phyloP scores from a whole-genome alignment of 371 early-diverging fungal genomes.

The Mortierella sp. region DNA sequence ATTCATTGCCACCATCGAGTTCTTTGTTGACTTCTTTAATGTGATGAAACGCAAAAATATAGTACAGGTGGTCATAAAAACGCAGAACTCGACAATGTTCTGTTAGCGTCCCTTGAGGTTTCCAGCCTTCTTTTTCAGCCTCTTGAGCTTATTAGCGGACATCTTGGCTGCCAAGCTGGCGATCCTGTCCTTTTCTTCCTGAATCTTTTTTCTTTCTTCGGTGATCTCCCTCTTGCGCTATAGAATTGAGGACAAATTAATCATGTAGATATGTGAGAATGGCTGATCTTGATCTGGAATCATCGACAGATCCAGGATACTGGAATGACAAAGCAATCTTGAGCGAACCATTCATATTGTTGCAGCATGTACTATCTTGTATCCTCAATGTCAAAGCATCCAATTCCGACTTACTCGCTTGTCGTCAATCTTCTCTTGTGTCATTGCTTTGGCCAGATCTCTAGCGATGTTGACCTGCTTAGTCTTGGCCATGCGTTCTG shows the following conservation, averaged over 20 bases:
- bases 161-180: conserved; percentile 69
- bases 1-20: too few species aligned
- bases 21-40: background rate
- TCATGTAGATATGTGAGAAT: background rate
- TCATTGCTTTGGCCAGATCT: conserved; percentile 51
- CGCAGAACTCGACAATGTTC: too few species aligned
- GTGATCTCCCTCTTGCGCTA: conserved; percentile 72
- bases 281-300: background rate
- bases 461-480: conserved; percentile 46
- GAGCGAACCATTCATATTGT: background rate
- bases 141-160: conserved; percentile 64
- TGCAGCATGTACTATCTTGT: too few species aligned
- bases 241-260: background rate
- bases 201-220: conserved; percentile 69
- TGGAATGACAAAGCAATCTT: too few species aligned
- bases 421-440: conserved; percentile 55
- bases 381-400: background rate
- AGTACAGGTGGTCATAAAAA: too few species aligned
- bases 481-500: conserved; percentile 53
- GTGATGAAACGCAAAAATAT: conserved; percentile 1
- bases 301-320: too few species aligned
- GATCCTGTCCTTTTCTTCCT: conserved; percentile 73
- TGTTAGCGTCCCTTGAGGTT: conserved; percentile 57
- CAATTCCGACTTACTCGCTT: conserved; percentile 39
- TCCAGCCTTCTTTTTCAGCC: conserved; percentile 63